Percentiles rank a stretch among this genome's conserved stretches.
Conservation (phyloP, 1,284 basidiomycete species). For the Moniliella sp. region DNA sequence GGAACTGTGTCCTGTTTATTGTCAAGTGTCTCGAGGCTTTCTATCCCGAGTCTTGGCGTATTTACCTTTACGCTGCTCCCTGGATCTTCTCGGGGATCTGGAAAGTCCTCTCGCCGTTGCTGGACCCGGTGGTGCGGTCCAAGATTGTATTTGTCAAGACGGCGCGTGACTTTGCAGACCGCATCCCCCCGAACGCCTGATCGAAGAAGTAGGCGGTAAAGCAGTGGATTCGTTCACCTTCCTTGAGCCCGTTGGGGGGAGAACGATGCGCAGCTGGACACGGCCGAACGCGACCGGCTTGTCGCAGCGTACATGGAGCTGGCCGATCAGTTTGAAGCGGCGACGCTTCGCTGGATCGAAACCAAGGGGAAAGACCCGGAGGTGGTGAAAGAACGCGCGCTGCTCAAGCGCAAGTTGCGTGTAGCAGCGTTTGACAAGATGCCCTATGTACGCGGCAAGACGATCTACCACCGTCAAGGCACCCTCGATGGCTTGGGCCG, state of each 20-base stretch:
- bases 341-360: slow-evolving; percentile 28
- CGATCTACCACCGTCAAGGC: slow-evolving; percentile 30
- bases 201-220: background rate
- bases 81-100: slow-evolving; percentile 35
- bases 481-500: slow-evolving; percentile 28
- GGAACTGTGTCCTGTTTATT: slow-evolving; percentile 21
- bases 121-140: slow-evolving; percentile 22
- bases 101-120: slow-evolving; percentile 14
- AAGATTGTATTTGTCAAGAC: slow-evolving; percentile 4
- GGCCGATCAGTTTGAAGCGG: slow-evolving; percentile 23
- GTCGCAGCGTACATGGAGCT: slow-evolving; percentile 21
- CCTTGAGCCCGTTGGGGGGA: slow-evolving; percentile 21
- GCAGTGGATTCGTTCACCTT: slow-evolving; percentile 4
- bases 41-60: slow-evolving; percentile 34
- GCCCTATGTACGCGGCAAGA: slow-evolving; percentile 26
- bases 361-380: slow-evolving; percentile 9
- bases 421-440: slow-evolving; percentile 31
- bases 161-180: background rate
- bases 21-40: slow-evolving; percentile 32
- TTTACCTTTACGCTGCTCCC: slow-evolving; percentile 34
- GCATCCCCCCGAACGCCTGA: background rate
- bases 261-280: slow-evolving; percentile 24
- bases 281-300: slow-evolving; percentile 17
- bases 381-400: slow-evolving; percentile 12
- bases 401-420: slow-evolving; percentile 25